Evolutionary conservation across 768 basidiomycete species (phyloP), one percentile per base, ranked within the genome.

Genomic region (Pleurotus tuber-regium): DNA sequence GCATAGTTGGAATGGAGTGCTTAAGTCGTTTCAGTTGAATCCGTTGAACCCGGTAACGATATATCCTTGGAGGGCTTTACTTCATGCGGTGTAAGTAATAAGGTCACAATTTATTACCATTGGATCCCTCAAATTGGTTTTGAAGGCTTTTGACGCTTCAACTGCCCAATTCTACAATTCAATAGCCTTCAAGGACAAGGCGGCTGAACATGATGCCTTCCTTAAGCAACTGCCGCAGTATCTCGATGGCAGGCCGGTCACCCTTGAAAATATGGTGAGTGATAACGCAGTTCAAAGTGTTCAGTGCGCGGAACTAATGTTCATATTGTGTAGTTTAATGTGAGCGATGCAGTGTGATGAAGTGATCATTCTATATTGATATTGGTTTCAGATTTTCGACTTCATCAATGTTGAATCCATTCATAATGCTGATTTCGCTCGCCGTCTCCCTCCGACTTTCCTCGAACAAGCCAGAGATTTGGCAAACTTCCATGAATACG

Each of bases 401-500:
- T 89, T 78, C 56, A 82, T 89, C 75, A 88, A 87, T 60, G 85
- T 89, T 44, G 75, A 86, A 57, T 74, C 59, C 39, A 84, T 86
- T 43, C 86, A 91, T 65, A 83, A 88, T 52, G 69, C 69, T 24
- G 73, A 71, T 0, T 90, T 87, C 54, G 60, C 69, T 6, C 48
- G 67, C 0, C 54, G 51, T 0, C 70, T 88, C 2, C 82, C 85
- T 7, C 28, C 66, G 1, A 71, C 71, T 0, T 78, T 70, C 57
- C 71, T 86, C 14, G 73, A 66, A 6, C 82, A 81, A 60, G 82
- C 77, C 3, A 72, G 80, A 16, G 75, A 72, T 39, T 73, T 90
- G 5, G 87, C 86, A 2, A 80, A 87, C 66, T 90, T 75, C 71
- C 86, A 89, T 61, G 85, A 89, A 68, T 80, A 84, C 63, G 77